Base-by-base conservation (phyloP, 768 basidiomycete species). In the Hemileccinum rubropunctum region DNA sequence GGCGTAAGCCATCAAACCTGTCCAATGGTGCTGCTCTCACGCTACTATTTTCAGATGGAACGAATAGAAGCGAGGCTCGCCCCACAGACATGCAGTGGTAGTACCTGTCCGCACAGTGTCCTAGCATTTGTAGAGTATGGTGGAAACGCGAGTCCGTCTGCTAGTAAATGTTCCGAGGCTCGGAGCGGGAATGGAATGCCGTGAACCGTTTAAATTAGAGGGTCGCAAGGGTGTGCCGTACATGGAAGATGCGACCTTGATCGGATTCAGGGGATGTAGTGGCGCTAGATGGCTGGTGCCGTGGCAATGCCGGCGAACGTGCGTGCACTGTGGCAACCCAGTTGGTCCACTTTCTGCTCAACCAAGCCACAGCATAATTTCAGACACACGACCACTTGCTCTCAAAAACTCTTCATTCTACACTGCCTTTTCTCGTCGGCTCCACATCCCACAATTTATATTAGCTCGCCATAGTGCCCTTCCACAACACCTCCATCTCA, bases 21-120 rank as follows among this genome's bases (percentile, higher is more conserved):
- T 50, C 30, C 39, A 33, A 58, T 35, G 42, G 45, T 48, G 42
- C 43, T 47, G 48, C 27, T 62, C 58, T 63, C 54, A 64, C 57
- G 55, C 38, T 43, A 47, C 51, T 53, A 52, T 58, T 55, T 53
- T 51, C 66, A 88, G 87, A 58, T 89, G 88, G 88, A 88, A 90
- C 65, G 88, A 90, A 71, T 89, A 80, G 72, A 71, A 56, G 54
- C 45, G 48, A 43, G 37, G 33, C 23, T 51, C 56, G 23, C 23
- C 3, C 23, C 23, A 23, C 23, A 23, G 23, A 23, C 23, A 23
- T 23, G 53, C 6, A 40, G 36, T 30, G 37, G 38, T 43, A 38
- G 35, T 30, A 40, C 48, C 47, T 37, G 47, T 53, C 30, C 26
- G 34, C 32, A 27, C 35, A 9, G 41, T 41, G 13, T 43, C 26